Conservation (phyloP, 306 rosid genomes). For the Adenanthera pavonina region DNA sequence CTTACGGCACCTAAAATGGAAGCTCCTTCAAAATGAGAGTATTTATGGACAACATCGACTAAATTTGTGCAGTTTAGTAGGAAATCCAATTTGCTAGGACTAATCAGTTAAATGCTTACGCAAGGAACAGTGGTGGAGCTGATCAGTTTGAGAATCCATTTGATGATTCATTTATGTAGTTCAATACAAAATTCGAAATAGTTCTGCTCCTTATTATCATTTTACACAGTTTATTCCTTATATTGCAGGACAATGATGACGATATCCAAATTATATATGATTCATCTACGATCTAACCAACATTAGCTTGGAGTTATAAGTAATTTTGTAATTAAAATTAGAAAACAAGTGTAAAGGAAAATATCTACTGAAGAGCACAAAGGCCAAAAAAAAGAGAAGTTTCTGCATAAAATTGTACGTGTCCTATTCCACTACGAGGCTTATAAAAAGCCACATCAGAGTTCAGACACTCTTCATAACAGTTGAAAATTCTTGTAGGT, state of each 20-base stretch:
- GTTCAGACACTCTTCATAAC: constrained; percentile 51
- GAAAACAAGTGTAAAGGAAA: constrained; percentile 16
- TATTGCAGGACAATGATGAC: background rate
- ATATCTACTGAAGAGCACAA: constrained; percentile 6
- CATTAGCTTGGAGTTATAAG: constrained; percentile 16
- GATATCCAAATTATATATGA: constrained; percentile 22
- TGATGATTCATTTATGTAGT: background rate
- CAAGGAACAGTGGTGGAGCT: background rate
- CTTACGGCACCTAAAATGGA: background rate
- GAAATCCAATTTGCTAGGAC: background rate
- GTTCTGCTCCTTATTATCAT: background rate
- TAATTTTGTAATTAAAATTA: background rate
- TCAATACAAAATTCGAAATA: background rate
- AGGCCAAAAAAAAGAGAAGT: background rate
- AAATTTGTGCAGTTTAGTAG: background rate
- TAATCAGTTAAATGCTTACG: background rate
- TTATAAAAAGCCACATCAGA: constrained; percentile 14
- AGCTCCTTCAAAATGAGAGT: background rate
- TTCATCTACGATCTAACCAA: background rate
- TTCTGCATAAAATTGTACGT: background rate
- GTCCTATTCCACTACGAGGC: constrained; percentile 4
- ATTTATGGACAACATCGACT: background rate
- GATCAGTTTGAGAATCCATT: background rate
- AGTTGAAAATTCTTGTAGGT: constrained; percentile 41
- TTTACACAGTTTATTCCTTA: background rate